phyloP scores from a whole-genome alignment of 768 basidiomycete genomes.

The Myochromella boudieri region DNA sequence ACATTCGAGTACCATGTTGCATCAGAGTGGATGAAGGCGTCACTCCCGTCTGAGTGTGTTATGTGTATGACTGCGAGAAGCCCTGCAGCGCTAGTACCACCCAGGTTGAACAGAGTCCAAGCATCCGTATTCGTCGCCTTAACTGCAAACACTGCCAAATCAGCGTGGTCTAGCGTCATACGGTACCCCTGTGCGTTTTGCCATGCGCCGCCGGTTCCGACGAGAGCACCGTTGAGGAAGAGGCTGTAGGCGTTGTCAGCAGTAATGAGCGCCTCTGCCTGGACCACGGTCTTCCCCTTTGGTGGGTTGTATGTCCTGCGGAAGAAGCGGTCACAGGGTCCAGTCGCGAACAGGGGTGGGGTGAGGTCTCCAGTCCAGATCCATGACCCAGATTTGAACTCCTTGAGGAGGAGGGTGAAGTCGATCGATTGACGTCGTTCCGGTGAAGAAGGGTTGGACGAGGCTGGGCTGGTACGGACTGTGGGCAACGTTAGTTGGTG shows the following conservation, averaged over 20 bases:
- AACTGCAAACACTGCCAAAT: slow-evolving; percentile 13
- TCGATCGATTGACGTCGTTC: no score
- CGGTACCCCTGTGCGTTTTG: slow-evolving; percentile 13
- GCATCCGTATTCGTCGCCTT: slow-evolving; percentile 9
- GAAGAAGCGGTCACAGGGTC: slow-evolving; percentile 10
- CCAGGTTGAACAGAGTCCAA: not conserved
- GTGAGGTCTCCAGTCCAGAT: slow-evolving; percentile 13
- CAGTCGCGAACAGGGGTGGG: slow-evolving; percentile 2
- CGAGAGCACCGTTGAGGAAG: slow-evolving; percentile 11
- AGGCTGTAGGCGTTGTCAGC: slow-evolving; percentile 12
- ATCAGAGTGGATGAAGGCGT: slow-evolving; percentile 8
- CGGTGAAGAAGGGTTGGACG: no score
- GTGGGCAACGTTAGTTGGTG: no score
- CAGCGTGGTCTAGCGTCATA: slow-evolving; percentile 12
- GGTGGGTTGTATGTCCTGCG: slow-evolving; percentile 13
- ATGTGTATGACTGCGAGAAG: slow-evolving; percentile 14
- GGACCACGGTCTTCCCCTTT: slow-evolving; percentile 6
- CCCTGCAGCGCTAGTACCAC: slow-evolving; percentile 10
- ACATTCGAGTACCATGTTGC: slow-evolving; percentile 7
- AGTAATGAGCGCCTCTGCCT: slow-evolving; percentile 14
- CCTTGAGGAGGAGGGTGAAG: no score
- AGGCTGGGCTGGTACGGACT: no score
- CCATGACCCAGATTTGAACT: slow-evolving; percentile 13
- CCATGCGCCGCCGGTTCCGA: slow-evolving; percentile 7
- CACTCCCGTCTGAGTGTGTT: slow-evolving; percentile 13